Evolutionary conservation across 805 yeast genomes (phyloP).

Genomic region (Tetrapisispora fleetii): DNA sequence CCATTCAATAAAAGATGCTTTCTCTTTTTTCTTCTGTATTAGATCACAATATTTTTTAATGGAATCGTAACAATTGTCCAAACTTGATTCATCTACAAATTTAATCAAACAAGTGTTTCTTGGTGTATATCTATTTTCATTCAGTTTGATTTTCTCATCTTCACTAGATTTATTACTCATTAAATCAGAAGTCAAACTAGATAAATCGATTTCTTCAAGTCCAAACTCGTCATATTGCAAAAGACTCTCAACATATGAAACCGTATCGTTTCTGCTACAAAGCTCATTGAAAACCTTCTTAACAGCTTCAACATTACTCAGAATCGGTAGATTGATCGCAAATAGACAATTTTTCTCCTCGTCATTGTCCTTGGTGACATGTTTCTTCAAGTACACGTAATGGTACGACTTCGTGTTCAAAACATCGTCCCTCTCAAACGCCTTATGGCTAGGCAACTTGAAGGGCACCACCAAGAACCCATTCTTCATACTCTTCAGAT

Average conservation of each 20-base stretch:
- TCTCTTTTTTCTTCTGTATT: conserved; percentile 4
- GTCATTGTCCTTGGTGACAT: conserved; percentile 34
- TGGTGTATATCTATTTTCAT: conserved; percentile 42
- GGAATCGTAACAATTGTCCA: conserved; percentile 49
- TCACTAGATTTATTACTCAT: conserved; percentile 28
- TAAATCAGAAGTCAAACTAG: conserved; percentile 50
- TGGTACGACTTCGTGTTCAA: conserved; percentile 30
- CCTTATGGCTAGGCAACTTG: conserved; percentile 15
- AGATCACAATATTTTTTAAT: conserved; percentile 37
- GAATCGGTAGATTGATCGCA: conserved; percentile 64
- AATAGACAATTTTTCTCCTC: conserved; percentile 51
- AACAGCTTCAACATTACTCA: conserved; percentile 41
- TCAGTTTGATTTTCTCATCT: not conserved
- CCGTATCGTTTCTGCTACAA: conserved; percentile 36
- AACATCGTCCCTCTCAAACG: conserved; percentile 7
- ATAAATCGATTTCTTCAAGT: conserved; percentile 41
- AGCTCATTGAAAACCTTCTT: conserved; percentile 49
- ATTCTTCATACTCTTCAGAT: conserved; percentile 23
- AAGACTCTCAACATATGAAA: conserved; percentile 49
- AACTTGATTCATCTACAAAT: conserved; percentile 56
- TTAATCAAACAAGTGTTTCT: conserved; percentile 64
- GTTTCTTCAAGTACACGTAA: conserved; percentile 59
- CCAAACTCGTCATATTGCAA: conserved; percentile 36
- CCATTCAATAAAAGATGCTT: conserved; percentile 28
- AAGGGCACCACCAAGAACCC: conserved; percentile 30